Percentiles rank a stretch among this genome's conserved stretches.
Evolutionary conservation across 495 filamentous ascomycete genomes (phyloP).

Genomic region (Hypoxylon rickii): DNA sequence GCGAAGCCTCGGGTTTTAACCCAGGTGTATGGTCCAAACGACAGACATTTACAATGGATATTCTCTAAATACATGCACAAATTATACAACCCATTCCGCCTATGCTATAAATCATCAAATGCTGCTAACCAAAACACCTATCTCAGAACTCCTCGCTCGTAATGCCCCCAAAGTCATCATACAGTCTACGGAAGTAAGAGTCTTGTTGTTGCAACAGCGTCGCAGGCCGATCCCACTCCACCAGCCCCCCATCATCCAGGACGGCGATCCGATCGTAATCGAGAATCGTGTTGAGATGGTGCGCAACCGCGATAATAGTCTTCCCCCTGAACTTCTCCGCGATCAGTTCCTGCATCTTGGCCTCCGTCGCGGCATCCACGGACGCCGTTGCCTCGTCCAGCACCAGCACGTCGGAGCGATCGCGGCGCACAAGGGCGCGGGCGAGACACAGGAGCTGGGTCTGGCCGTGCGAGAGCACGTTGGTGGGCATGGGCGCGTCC

Average conservation of each 20-base stretch:
- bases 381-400: slow-evolving; percentile 59
- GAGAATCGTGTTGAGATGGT: slow-evolving; percentile 75
- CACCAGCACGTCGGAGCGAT: slow-evolving; percentile 67
- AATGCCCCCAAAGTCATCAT: no score
- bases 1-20: no score
- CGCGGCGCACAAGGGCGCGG: slow-evolving; percentile 63
- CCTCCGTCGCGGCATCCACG: slow-evolving; percentile 78
- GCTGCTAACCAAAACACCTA: no score
- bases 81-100: no score
- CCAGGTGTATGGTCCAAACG: no score
- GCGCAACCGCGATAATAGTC: slow-evolving; percentile 79
- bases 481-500: no score
- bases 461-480: slow-evolving; percentile 65
- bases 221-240: slow-evolving; percentile 73
- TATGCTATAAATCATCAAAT: no score
- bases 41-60: no score
- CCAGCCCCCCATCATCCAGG: slow-evolving; percentile 74
- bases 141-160: no score
- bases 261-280: slow-evolving; percentile 80
- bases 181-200: no score
- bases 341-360: slow-evolving; percentile 78
- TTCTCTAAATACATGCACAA: no score
- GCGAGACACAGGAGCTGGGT: slow-evolving; percentile 70
- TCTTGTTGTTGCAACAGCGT: no score
- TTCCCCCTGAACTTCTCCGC: slow-evolving; percentile 71